Conservation (phyloP, 345 rosid species). For the Triadica sebifera region DNA sequence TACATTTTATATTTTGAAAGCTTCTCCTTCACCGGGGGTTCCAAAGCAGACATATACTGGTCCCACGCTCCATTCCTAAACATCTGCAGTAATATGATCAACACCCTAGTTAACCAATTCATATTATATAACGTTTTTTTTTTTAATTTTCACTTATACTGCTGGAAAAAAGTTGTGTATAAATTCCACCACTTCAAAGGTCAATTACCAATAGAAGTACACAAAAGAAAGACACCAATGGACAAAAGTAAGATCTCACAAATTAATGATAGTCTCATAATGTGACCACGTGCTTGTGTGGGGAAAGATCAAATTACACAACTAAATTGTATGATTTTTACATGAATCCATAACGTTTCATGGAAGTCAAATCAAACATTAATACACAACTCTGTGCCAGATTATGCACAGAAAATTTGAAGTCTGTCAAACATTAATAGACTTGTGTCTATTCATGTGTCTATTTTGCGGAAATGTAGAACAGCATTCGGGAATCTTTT, state of each 20-base stretch:
- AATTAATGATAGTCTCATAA: not conserved
- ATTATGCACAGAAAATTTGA: not conserved
- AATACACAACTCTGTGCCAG: not conserved
- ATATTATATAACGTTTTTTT: not conserved
- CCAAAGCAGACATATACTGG: constrained; percentile 78
- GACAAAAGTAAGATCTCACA: not conserved
- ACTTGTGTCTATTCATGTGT: no score
- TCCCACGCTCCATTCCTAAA: constrained; percentile 85
- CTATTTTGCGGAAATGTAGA: not conserved
- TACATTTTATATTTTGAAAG: constrained; percentile 77
- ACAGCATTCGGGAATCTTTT: not conserved
- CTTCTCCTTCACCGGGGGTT: constrained; percentile 81
- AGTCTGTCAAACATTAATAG: not conserved
- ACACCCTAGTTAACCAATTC: not conserved
- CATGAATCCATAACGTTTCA: not conserved
- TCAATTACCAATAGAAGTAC: not conserved
- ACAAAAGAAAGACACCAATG: not conserved
- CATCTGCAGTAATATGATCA: constrained; percentile 52
- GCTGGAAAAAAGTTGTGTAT: not conserved
- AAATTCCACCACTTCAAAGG: no score
- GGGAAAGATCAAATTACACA: not conserved
- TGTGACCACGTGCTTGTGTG: not conserved
- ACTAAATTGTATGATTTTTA: not conserved
- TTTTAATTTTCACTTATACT: not conserved
- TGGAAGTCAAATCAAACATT: not conserved